Base-by-base conservation (phyloP, 495 filamentous ascomycete genomes). In the Thermothielavioides terrestris region DNA sequence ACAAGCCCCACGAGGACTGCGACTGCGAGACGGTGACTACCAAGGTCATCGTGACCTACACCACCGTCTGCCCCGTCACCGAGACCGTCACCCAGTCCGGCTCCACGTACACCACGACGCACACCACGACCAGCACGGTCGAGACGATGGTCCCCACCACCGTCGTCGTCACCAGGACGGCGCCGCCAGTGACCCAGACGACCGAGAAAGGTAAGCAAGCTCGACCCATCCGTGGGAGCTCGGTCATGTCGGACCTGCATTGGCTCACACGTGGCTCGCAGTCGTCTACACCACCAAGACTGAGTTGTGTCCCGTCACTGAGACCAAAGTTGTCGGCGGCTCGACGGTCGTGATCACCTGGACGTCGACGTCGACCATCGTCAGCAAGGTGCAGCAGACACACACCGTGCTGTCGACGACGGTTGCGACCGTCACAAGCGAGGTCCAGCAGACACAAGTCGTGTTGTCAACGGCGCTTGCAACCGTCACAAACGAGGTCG, bases 51-150 rank as follows among this genome's bases (percentile, higher is more conserved):
- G 58, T 67, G 14, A 74, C 69, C 21, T 74, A 73, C 57, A 65
- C 61, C n/a, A 62, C 62, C 17, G 27, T 60, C 9, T 73, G 71
- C 61, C 67, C 69, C 17, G 56, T 69, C 49, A 71, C 68, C 14
- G 57, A 64, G 52, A 71, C 68, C n/a, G 46, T 63, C 49, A 71
- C 63, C 39, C 48, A 63, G 52, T 51, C 57, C 40, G 63, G 65
- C 41, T 55, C 59, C 30, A 68, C 69, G 31, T 60, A 67, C 54
- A 66, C 63, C 25, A 68, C 63, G 21, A 74, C 73, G 34, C 74
- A 72, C 60, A 71, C 73, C 27, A 71, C 75, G 39, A 66, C 70
- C 52, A 65, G 59, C 49, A 67, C 64, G 44, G 53, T 65, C 37
- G 49, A 64, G 53, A 55, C 59, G 6, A 34, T 32, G 17, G 54